These are phyloP conservation scores for Fusarium secorum DNA, from an alignment of 2,329 filamentous ascomycete genomes.

Conservation along the genomic window DNA sequence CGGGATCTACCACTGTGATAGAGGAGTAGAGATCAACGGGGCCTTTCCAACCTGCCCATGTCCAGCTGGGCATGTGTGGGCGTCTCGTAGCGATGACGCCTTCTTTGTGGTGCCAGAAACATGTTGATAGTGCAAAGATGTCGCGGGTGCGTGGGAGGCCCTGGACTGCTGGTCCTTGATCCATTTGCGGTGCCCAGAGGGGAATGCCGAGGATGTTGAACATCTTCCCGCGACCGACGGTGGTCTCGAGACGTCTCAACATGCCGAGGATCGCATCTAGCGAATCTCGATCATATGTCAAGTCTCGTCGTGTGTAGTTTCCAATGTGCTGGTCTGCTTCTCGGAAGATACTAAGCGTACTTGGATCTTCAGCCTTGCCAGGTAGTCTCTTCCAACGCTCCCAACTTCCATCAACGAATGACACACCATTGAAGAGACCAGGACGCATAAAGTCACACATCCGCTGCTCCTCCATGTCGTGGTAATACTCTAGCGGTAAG, in stretches of 20 bases:
- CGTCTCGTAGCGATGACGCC: slow-evolving; percentile 39
- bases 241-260: slow-evolving; percentile 44
- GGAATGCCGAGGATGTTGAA: slow-evolving; percentile 46
- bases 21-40: slow-evolving; percentile 47
- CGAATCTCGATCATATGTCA: slow-evolving; percentile 46
- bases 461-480: slow-evolving; percentile 45
- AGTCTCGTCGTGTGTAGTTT: slow-evolving; percentile 43
- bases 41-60: slow-evolving; percentile 49
- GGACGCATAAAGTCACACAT: slow-evolving; percentile 49
- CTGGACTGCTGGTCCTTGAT: slow-evolving; percentile 8
- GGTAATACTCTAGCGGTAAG: slow-evolving; percentile 45
- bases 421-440: slow-evolving; percentile 47
- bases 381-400: slow-evolving; percentile 47
- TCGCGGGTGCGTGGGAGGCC: slow-evolving; percentile 44
- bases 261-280: slow-evolving; percentile 46
- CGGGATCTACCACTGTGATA: slow-evolving; percentile 44
- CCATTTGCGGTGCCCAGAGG: slow-evolving; percentile 41
- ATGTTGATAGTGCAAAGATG: slow-evolving; percentile 47
- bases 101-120: slow-evolving; percentile 49
- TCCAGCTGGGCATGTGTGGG: slow-evolving; percentile 48
- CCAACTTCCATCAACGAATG: slow-evolving; percentile 48
- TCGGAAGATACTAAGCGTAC: slow-evolving; percentile 49
- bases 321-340: slow-evolving; percentile 46
- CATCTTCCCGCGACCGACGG: slow-evolving; percentile 43
- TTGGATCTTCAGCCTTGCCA: slow-evolving; percentile 41